Base-by-base conservation (phyloP, 2,329 filamentous ascomycete genomes). In the Fonsecaea pedrosoi region DNA sequence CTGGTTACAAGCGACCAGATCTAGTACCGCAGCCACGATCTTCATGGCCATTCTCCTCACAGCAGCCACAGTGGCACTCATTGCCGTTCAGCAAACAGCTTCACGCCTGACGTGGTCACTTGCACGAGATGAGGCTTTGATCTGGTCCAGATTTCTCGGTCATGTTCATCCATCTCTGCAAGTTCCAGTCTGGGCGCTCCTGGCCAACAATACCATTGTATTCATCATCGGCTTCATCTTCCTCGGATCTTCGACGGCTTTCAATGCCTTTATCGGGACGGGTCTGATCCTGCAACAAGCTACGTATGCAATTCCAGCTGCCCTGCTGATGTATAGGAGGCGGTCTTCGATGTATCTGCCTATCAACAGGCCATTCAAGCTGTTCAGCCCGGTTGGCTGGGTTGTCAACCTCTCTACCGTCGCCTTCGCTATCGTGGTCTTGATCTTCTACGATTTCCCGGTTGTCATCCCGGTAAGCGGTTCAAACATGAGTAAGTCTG, bases 391-490 rank as follows among this genome's bases (percentile, higher is more conserved):
- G 1, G 3, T 77, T n/a, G 76, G 75, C 1, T 77, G 73, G 73
- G 55, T 69, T 0, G 70, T 67, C 2, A 78, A 77, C 61, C 8
- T 73, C 1, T 64, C 69, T 0, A 76, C 74, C 1, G 69, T 78
- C 0, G 54, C 56, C 0, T 75, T 74, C 13, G 69, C 71, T 0
- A 32, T 74, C 4, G 40, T 77, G 18, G 70, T 70, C 13, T 64
- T 76, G 5, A 40, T 77, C 6, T 77, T 77, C 61, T 78, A 75
- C 64, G 61, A 70, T 58, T 76, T 78, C 35, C 76, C 76, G 3
- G 67, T 73, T 7, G 60, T 58, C n/a, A 62, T 72, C 38, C 75
- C 75, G 1, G 73, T 74, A 2, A 73, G 68, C 10, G 74, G 71
- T 6, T 71, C 63, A 2, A 74, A 72, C 55, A 77, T 77, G 75